These are phyloP conservation scores for Mortierella sp. DNA, from an alignment of 371 early-diverging fungal genomes.

Conservation along the genomic window DNA sequence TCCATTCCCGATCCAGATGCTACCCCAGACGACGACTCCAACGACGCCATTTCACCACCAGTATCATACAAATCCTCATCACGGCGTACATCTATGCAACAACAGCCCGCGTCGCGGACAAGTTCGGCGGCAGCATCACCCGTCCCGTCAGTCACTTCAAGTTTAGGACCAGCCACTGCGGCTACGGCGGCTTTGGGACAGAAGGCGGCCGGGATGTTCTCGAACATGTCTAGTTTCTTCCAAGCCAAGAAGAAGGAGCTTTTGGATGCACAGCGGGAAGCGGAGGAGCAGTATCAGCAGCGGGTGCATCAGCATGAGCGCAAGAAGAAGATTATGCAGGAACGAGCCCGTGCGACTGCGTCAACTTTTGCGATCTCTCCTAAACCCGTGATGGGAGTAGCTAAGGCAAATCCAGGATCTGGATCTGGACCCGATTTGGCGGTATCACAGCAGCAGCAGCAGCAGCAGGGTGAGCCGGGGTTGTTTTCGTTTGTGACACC, in stretches of 20 bases:
- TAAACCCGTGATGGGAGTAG: not conserved
- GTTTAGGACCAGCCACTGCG: slow-evolving; percentile 59
- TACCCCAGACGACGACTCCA: slow-evolving; percentile 21
- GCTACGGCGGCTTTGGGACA: slow-evolving; percentile 63
- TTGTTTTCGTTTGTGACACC: slow-evolving; percentile 5
- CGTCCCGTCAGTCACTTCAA: slow-evolving; percentile 28
- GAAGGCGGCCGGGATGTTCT: slow-evolving; percentile 68
- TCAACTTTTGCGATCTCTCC: slow-evolving; percentile 51
- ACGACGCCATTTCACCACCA: slow-evolving; percentile 38
- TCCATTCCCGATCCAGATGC: slow-evolving; percentile 35
- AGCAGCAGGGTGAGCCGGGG: not conserved
- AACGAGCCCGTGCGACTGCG: slow-evolving; percentile 55
- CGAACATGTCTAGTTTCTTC: slow-evolving; percentile 70
- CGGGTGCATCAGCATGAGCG: slow-evolving; percentile 50
- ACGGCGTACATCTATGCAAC: slow-evolving; percentile 16
- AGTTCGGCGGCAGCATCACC: slow-evolving; percentile 25
- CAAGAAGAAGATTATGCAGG: slow-evolving; percentile 49
- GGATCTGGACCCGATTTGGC: not conserved
- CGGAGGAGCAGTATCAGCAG: slow-evolving; percentile 53
- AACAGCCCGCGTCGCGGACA: slow-evolving; percentile 21
- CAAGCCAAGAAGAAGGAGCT: slow-evolving; percentile 68
- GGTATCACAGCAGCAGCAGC: not conserved
- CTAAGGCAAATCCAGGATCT: not conserved
- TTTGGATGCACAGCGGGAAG: slow-evolving; percentile 61
- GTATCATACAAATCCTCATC: slow-evolving; percentile 4